Evolutionary conservation across 768 basidiomycete species (phyloP), one percentile per base, ranked within the genome.

Genomic region (Pleurotus djamor): DNA sequence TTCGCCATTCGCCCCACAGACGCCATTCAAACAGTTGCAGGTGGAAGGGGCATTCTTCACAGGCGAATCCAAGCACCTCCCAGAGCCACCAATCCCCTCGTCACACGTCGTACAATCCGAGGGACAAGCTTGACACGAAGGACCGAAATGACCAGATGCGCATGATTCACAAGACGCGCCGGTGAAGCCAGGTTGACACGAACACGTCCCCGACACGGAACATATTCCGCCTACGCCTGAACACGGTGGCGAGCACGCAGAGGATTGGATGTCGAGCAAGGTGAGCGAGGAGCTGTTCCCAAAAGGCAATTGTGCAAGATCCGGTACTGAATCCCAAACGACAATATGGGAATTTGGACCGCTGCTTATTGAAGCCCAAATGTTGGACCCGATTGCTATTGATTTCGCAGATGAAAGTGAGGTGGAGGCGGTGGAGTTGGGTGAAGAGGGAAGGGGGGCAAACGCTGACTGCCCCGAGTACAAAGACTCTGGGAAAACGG

Each of bases 11-110:
- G 81, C 61, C 1, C 81, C 80, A 71, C 93, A 96, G 35, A 84
- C 74, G 5, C 93, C 93, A 65, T 92, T 94, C 59, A 85, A 60
- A 66, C 93, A 95, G 65, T 91, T 88, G 71, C 93, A 95, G 14
- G 78, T 79, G 36, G 83, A 80, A 1, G 87, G 82, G 0, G 80
- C 67, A 54, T 83, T 79, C 36, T 68, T 67, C n/a, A 80, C 72
- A 0, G 69, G 61, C 1, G 82, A 70, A 21, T 76, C 67, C 49
- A 91, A 75, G 69, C 93, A 96, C 41, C 76, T 74, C 0, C 93
- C 93, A 0, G 82, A 82, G 0, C 93, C 93, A 0, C 83, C 81
- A 43, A 87, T 82, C 10, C 93, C 92, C 4, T 90, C 87, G 62
- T 92, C 88, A 69, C 93, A 95, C 4, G 80, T 71, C 0, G 74